These are phyloP conservation scores for Dactylellina drechsleri DNA, from an alignment of 2,329 filamentous ascomycete genomes.

Conservation along the genomic window DNA sequence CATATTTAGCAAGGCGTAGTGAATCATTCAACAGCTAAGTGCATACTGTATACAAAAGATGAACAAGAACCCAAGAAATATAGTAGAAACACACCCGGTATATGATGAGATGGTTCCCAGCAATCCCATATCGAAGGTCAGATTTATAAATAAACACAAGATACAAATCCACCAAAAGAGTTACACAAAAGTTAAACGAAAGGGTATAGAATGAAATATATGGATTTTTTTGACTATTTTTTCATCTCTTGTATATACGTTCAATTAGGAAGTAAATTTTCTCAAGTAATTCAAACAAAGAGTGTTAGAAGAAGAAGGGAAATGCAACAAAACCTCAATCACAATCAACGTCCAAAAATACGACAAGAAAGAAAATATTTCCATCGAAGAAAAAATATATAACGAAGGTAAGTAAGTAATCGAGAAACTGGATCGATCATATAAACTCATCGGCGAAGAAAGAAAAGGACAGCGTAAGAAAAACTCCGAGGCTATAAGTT, in stretches of 20 bases:
- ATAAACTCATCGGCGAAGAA: conserved; percentile 17
- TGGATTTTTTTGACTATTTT: neutral
- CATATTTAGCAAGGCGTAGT: too few relatives aligned
- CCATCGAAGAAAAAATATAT: conserved; percentile 1
- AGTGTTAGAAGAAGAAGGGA: neutral
- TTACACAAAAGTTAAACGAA: too few relatives aligned
- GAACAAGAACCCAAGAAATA: too few relatives aligned
- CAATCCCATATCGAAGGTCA: too few relatives aligned
- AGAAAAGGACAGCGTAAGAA: conserved; percentile 12
- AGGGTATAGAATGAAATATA: neutral
- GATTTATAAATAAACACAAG: too few relatives aligned
- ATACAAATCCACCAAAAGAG: too few relatives aligned
- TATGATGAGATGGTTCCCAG: too few relatives aligned
- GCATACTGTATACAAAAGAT: too few relatives aligned
- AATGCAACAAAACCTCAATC: neutral
- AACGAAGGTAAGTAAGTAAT: conserved; percentile 13
- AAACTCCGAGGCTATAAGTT: conserved; percentile 50
- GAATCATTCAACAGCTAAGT: too few relatives aligned
- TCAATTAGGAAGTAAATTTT: too few relatives aligned
- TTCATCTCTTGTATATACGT: neutral
- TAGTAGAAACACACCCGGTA: too few relatives aligned
- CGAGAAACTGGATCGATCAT: conserved; percentile 4
- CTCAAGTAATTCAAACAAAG: too few relatives aligned
- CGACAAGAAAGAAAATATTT: neutral
- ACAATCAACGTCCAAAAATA: neutral